Percentiles rank a stretch among this genome's conserved stretches.
These are phyloP conservation scores for Phyllachora maydis DNA, from an alignment of 2,329 filamentous ascomycete genomes.

Conservation along the genomic window DNA sequence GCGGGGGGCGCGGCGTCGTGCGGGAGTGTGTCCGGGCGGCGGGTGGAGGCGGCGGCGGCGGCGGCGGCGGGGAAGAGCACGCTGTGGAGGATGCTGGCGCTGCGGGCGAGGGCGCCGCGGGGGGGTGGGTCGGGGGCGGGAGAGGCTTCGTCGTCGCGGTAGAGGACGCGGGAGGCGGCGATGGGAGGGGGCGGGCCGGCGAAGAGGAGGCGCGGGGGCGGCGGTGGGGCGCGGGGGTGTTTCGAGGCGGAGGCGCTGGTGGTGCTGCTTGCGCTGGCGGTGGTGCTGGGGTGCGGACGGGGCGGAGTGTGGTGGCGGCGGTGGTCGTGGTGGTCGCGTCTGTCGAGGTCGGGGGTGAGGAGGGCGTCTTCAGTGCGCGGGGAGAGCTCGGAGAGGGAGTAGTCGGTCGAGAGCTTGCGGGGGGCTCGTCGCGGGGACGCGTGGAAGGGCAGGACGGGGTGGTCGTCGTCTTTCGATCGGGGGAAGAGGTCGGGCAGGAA, in stretches of 20 bases:
- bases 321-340: slow-evolving; percentile 2
- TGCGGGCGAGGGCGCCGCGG: slow-evolving; percentile 4
- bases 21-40: too few species aligned
- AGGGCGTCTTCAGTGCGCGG: slow-evolving; percentile 9
- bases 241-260: slow-evolving; percentile 12
- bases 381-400: slow-evolving; percentile 12
- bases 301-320: slow-evolving; percentile 2
- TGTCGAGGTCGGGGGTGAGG: slow-evolving; percentile 3
- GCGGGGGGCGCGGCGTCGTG: too few species aligned
- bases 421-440: slow-evolving; percentile 5
- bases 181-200: slow-evolving; percentile 29
- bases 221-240: not conserved
- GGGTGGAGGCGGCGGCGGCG: too few species aligned
- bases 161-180: slow-evolving; percentile 17
- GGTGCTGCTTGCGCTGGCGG: slow-evolving; percentile 5
- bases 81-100: slow-evolving; percentile 18
- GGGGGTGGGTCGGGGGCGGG: not conserved
- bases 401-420: slow-evolving; percentile 12
- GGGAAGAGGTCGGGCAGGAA: slow-evolving; percentile 11
- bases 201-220: slow-evolving; percentile 17
- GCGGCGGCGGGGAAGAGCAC: slow-evolving; percentile 3
- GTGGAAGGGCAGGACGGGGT: slow-evolving; percentile 10
- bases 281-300: too few species aligned
- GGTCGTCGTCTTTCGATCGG: slow-evolving; percentile 6
- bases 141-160: slow-evolving; percentile 9